phyloP scores from a whole-genome alignment of 352 stramenopile species.

The Globisporangium barbulae region DNA sequence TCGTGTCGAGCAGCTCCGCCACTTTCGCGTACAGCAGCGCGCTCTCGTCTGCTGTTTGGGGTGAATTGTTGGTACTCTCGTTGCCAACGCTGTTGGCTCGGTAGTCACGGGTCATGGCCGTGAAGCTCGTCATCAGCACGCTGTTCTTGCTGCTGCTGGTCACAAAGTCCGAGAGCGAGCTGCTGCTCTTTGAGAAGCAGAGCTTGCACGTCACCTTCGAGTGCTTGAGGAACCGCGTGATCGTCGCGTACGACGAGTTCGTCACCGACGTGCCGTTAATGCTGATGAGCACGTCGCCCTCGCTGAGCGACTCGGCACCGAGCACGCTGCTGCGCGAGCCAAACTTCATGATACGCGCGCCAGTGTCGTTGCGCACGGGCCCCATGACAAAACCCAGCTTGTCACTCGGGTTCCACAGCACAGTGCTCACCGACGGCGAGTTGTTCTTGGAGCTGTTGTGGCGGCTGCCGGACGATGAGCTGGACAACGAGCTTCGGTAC shows the following conservation, averaged over 20 bases:
- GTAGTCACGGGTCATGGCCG: background rate
- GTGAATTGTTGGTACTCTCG: slow-evolving; percentile 19
- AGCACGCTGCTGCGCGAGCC: slow-evolving; percentile 63
- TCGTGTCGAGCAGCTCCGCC: slow-evolving; percentile 62
- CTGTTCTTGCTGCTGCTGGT: slow-evolving; percentile 8
- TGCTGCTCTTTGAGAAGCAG: slow-evolving; percentile 39
- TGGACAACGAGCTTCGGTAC: slow-evolving; percentile 76
- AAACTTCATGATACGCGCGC: slow-evolving; percentile 65
- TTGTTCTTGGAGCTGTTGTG: slow-evolving; percentile 17
- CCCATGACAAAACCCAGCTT: slow-evolving; percentile 71
- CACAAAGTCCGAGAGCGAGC: slow-evolving; percentile 5
- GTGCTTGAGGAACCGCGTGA: slow-evolving; percentile 79
- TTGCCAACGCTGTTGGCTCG: slow-evolving; percentile 15
- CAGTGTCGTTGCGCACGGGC: slow-evolving; percentile 37
- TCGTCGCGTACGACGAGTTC: slow-evolving; percentile 51
- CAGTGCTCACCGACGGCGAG: slow-evolving; percentile 27
- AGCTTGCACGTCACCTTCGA: slow-evolving; percentile 76
- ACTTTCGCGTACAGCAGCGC: slow-evolving; percentile 61
- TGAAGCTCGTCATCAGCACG: slow-evolving; percentile 12
- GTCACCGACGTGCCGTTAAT: slow-evolving; percentile 71
- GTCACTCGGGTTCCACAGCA: slow-evolving; percentile 77
- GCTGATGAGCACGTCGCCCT: slow-evolving; percentile 66
- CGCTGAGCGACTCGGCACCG: slow-evolving; percentile 52
- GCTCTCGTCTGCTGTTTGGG: slow-evolving; percentile 32
- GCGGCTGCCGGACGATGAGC: slow-evolving; percentile 37